These are phyloP conservation scores for Entrophospora sp. DNA, from an alignment of 192 early-diverging fungal species.

Conservation along the genomic window DNA sequence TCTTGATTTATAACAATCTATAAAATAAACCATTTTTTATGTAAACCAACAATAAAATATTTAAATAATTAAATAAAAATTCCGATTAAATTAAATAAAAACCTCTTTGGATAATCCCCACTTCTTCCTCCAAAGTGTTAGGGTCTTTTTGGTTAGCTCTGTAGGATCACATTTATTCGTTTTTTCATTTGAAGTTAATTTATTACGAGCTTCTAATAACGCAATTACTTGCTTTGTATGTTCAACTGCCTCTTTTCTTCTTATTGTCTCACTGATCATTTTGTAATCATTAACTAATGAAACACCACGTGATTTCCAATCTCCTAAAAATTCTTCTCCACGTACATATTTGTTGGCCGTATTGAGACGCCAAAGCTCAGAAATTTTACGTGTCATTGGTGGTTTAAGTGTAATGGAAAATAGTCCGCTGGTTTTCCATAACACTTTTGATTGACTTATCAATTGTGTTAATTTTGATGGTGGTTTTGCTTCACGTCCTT, in stretches of 20 bases:
- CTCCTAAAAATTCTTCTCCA: constrained; percentile 58
- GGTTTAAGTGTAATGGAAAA: constrained; percentile 56
- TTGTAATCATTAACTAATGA: constrained; percentile 50
- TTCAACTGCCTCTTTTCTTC: constrained; percentile 33
- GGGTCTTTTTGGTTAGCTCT: constrained; percentile 5
- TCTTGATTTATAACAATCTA: constrained; percentile 41
- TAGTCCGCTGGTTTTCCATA: constrained; percentile 42
- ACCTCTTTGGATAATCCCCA: constrained; percentile 33
- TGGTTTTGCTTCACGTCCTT: constrained; percentile 42
- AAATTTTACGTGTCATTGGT: constrained; percentile 38
- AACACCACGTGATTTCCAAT: constrained; percentile 63
- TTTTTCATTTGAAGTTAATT: background rate
- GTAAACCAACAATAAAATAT: constrained; percentile 9
- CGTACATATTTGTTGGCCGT: constrained; percentile 59
- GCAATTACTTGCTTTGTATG: constrained; percentile 33
- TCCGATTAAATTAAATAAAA: background rate
- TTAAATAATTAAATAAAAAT: background rate
- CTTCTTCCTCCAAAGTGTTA: constrained; percentile 23
- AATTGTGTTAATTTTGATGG: constrained; percentile 33
- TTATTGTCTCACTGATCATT: constrained; percentile 26
- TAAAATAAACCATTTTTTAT: constrained; percentile 1
- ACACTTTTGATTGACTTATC: constrained; percentile 29
- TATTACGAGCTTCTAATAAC: constrained; percentile 13
- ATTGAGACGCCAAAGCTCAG: constrained; percentile 60
- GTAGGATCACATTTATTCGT: background rate